Evolutionary conservation across 2,329 filamentous ascomycete genomes (phyloP).

Genomic region (Cladorrhinum sp.): DNA sequence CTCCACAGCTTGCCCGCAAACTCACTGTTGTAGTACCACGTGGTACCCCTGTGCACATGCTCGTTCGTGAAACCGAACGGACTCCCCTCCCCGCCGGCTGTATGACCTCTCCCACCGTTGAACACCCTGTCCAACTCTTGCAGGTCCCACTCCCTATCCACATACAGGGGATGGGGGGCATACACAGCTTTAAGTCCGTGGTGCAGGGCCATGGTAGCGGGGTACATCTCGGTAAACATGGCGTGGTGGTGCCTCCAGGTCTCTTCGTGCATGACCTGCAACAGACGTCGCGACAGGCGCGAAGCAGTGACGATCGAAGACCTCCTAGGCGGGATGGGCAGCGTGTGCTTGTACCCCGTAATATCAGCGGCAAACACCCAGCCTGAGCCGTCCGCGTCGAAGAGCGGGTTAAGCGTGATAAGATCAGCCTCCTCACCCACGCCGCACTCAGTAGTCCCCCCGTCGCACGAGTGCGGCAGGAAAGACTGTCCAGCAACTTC

Average conservation of each 20-base stretch:
- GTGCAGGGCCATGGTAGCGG: constrained; percentile 66
- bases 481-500: constrained; percentile 52
- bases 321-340: constrained; percentile 61
- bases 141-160: constrained; percentile 72
- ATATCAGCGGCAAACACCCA: constrained; percentile 71
- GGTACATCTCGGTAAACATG: constrained; percentile 82
- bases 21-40: constrained; percentile 80
- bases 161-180: constrained; percentile 76
- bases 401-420: constrained; percentile 75
- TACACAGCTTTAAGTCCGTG: constrained; percentile 77
- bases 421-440: constrained; percentile 71
- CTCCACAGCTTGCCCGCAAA: constrained; percentile 78
- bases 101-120: constrained; percentile 70
- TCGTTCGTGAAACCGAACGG: constrained; percentile 69
- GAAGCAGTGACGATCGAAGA: constrained; percentile 70
- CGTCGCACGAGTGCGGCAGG: constrained; percentile 51
- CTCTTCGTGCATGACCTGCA: constrained; percentile 73
- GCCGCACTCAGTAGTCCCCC: constrained; percentile 52
- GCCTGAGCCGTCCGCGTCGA: constrained; percentile 66
- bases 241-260: constrained; percentile 63
- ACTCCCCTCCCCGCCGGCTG: constrained; percentile 61
- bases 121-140: constrained; percentile 71
- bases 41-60: constrained; percentile 78
- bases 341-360: constrained; percentile 60
- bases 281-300: constrained; percentile 63